Conservation (phyloP, 139 green algal genomes). For the Picocystis salinarum region DNA sequence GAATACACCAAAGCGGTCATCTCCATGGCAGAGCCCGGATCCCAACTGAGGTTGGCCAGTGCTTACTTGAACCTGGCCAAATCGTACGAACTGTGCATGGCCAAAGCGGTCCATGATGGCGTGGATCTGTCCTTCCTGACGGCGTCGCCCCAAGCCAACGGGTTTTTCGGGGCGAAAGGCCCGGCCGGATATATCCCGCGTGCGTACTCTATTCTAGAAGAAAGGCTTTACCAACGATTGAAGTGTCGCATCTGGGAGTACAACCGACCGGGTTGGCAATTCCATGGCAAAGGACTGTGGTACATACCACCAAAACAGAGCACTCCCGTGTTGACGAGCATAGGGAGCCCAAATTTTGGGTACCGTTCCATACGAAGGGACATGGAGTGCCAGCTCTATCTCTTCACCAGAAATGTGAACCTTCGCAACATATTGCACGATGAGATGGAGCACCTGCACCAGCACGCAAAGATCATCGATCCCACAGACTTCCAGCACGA, state of each 20-base stretch:
- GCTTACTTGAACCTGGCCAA: conserved; percentile 30
- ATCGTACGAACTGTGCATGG: conserved; percentile 11
- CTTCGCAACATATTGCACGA: background rate
- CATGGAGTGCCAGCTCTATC: conserved; percentile 17
- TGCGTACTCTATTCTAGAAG: conserved; percentile 24
- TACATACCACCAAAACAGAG: background rate
- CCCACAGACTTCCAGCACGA: no score
- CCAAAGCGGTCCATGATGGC: background rate
- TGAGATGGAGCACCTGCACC: background rate
- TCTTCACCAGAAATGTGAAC: background rate
- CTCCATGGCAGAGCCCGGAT: background rate
- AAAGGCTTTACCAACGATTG: conserved; percentile 1
- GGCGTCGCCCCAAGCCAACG: conserved; percentile 14
- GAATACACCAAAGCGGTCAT: conserved; percentile 1
- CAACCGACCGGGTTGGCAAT: conserved; percentile 15
- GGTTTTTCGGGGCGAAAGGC: conserved; percentile 18
- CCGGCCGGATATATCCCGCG: conserved; percentile 16
- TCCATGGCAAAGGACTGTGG: conserved; percentile 10
- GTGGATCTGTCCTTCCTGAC: background rate
- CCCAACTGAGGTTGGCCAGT: conserved; percentile 13
- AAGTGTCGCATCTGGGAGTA: conserved; percentile 9
- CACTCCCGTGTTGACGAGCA: conserved; percentile 4
- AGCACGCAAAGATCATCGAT: conserved; percentile 2
- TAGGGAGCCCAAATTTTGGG: conserved; percentile 29
- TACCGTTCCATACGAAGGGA: conserved; percentile 17